Conservation (phyloP, 2,329 filamentous ascomycete genomes). For the Cladophialophora yegresii region DNA sequence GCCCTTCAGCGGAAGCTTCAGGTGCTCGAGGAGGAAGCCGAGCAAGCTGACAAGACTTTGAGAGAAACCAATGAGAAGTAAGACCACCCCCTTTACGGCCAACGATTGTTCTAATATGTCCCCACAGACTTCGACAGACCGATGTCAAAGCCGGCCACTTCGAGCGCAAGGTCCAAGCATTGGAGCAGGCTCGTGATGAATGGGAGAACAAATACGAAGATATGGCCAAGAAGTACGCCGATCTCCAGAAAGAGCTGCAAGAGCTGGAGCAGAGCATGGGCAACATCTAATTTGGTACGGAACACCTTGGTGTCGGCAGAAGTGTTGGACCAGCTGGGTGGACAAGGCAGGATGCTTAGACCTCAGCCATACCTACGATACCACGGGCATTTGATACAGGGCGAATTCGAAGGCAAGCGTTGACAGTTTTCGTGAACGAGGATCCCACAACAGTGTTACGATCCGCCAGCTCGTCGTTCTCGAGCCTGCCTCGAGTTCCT, state of each 20-base stretch:
- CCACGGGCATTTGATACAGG: slow-evolving; percentile 33
- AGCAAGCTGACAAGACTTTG: slow-evolving; percentile 93
- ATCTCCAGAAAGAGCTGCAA: slow-evolving; percentile 85
- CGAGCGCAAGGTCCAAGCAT: slow-evolving; percentile 97
- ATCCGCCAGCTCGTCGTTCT: slow-evolving; percentile 47
- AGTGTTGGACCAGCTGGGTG: slow-evolving; percentile 21
- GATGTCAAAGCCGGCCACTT: slow-evolving; percentile 99
- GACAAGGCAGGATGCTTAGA: slow-evolving; percentile 29
- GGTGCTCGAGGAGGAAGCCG: slow-evolving; percentile 95
- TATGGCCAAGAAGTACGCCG: slow-evolving; percentile 84
- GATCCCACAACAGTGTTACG: slow-evolving; percentile 31
- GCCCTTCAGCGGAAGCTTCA: slow-evolving; percentile 87
- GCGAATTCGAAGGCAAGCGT: slow-evolving; percentile 21
- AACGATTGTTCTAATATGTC: slow-evolving; percentile 2
- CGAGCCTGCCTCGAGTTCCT: slow-evolving; percentile 72
- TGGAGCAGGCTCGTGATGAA: slow-evolving; percentile 86
- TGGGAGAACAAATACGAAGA: slow-evolving; percentile 99
- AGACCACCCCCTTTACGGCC: slow-evolving; percentile 43
- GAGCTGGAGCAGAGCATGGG: slow-evolving; percentile 88
- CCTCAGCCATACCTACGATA: slow-evolving; percentile 31
- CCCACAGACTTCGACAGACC: slow-evolving; percentile 85
- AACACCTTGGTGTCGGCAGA: slow-evolving; percentile 12
- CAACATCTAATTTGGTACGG: slow-evolving; percentile 70
- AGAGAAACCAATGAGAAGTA: slow-evolving; percentile 99
- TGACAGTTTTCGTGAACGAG: slow-evolving; percentile 26